phyloP scores from a whole-genome alignment of 345 rosid species.

The Brassica nigra region DNA sequence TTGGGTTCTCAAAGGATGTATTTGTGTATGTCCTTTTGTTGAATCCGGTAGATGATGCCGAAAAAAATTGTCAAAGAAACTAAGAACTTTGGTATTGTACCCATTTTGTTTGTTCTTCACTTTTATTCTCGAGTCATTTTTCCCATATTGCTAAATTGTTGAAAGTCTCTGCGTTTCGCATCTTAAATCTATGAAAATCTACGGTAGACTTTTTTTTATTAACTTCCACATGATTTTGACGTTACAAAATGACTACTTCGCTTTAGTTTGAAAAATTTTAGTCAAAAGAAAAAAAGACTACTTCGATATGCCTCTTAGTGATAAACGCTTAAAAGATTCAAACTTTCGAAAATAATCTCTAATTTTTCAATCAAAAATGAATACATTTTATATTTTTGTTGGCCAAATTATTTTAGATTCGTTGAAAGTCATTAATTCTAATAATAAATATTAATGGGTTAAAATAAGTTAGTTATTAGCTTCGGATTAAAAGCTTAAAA shows the following conservation, averaged over 20 bases:
- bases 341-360: too few species aligned
- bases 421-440: too few species aligned
- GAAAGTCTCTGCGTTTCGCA: neutral
- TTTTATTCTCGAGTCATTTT: constrained; percentile 13
- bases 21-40: constrained; percentile 32
- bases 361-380: too few species aligned
- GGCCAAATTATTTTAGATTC: too few species aligned
- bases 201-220: neutral
- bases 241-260: neutral
- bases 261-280: too few species aligned
- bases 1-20: constrained; percentile 22
- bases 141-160: neutral
- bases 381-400: too few species aligned
- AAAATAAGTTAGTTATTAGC: too few species aligned
- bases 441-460: too few species aligned
- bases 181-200: neutral
- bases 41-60: constrained; percentile 43
- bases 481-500: too few species aligned
- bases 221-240: neutral
- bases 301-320: neutral
- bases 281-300: neutral
- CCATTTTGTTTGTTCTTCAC: constrained; percentile 23
- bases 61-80: constrained; percentile 33
- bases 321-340: too few species aligned
- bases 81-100: neutral